phyloP scores from a whole-genome alignment of 768 basidiomycete species.

The Mrakia blollopis region DNA sequence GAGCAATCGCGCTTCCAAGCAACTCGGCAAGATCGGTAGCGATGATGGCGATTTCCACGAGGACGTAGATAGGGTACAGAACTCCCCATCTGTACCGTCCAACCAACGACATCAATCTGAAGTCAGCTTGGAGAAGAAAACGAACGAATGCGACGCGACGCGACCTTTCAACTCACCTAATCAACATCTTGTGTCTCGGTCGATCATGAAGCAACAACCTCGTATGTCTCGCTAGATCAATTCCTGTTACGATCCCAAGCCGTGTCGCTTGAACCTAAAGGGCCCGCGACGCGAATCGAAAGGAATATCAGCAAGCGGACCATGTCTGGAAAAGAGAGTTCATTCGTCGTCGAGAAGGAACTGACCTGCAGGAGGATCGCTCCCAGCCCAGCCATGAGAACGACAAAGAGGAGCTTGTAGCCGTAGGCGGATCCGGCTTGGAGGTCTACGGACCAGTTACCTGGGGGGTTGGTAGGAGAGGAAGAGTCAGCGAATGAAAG shows the following conservation, averaged over 20 bases:
- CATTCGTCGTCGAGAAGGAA: background rate
- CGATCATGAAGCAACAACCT: slow-evolving; percentile 63
- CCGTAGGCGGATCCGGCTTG: slow-evolving; percentile 79
- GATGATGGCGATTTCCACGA: slow-evolving; percentile 55
- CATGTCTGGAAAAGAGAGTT: background rate
- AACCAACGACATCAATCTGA: slow-evolving; percentile 30
- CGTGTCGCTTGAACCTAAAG: slow-evolving; percentile 74
- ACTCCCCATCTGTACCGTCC: background rate
- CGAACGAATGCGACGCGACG: slow-evolving; percentile 13
- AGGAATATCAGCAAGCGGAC: background rate
- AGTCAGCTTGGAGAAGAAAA: background rate
- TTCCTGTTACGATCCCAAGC: slow-evolving; percentile 53
- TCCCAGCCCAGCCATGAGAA: slow-evolving; percentile 74
- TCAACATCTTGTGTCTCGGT: slow-evolving; percentile 55
- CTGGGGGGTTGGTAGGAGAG: slow-evolving; percentile 43
- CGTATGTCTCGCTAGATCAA: slow-evolving; percentile 61
- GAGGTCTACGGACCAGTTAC: slow-evolving; percentile 87
- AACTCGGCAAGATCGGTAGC: slow-evolving; percentile 75
- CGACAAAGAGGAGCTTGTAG: slow-evolving; percentile 77
- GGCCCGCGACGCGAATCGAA: too few species aligned
- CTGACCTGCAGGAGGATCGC: slow-evolving; percentile 51
- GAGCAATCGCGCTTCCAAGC: slow-evolving; percentile 71
- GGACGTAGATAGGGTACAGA: slow-evolving; percentile 32
- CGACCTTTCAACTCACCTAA: slow-evolving; percentile 51
- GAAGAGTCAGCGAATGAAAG: slow-evolving; percentile 1